Evolutionary conservation across 2,329 filamentous ascomycete species (phyloP), one percentile per base, ranked within the genome.

Genomic region (Pestalotiopsis sp.): DNA sequence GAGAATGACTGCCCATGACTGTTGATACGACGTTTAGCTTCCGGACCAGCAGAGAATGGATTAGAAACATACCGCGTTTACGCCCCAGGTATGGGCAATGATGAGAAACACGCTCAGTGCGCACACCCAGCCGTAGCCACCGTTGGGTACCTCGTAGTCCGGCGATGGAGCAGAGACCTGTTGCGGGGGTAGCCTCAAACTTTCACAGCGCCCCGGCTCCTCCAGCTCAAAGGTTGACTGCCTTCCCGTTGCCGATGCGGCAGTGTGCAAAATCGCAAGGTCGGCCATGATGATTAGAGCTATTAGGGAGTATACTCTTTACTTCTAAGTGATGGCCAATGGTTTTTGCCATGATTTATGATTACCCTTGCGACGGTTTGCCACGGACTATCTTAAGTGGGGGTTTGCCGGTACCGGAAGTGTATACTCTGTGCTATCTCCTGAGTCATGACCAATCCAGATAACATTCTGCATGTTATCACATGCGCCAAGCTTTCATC

Each of bases 71-170:
- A 82, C 81, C 64, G 66, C 58, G 61, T 75, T 78, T 55, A 86
- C 75, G 7, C 80, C 80, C 80, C 80, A 82, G 0, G 80, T 80
- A 68, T 80, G 77, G 1, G 71, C 76, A 59, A 81, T 80, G 66
- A 81, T 72, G 10, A 78, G 59, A 39, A 77, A 76, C 20, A 79
- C 77, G 67, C 77, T 78, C 13, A 73, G 73, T 3, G 78, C 79
- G 69, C 79, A 81, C 2, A 83, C 76, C 82, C 81, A 84, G 38
- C 81, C 83, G 70, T 90, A 91, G 14, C 89, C 89, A 56, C 89
- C 89, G 73, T 90, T 82, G 0, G 88, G 87, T 1, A 86, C 56
- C 2, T 35, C 58, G 38, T 38, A 61, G 2, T 17, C n/a, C 13
- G 30, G 30, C 44, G 17, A 52, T 35, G 56, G 56, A 3, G 20